A percentile compares a stretch with the other conserved stretches of the same genome.
Evolutionary conservation across 371 early-diverging fungal genomes (phyloP).

Genomic region (Circinella minor): DNA sequence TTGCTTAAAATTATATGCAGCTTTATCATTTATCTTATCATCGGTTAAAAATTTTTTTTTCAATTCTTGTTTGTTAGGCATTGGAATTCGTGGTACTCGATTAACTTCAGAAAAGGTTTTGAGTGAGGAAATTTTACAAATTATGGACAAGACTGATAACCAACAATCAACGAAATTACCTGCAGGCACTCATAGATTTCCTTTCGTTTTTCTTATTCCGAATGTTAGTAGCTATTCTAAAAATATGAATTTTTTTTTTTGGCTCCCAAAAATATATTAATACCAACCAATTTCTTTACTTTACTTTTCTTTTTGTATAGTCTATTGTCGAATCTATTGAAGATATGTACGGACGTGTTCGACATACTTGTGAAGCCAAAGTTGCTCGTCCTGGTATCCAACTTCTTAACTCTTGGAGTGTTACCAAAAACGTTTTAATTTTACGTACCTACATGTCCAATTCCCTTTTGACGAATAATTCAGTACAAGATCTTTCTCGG

Average conservation of each 20-base stretch:
- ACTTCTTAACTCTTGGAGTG: conserved; percentile 33
- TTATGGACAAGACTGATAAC: conserved; percentile 27
- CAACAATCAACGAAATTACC: conserved; percentile 24
- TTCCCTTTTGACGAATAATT: conserved; percentile 43
- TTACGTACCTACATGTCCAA: conserved; percentile 48
- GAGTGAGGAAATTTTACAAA: conserved; percentile 34
- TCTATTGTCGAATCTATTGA: conserved; percentile 45
- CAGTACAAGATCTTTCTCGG: conserved; percentile 38
- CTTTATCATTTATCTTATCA: conserved; percentile 3
- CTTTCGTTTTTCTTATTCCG: conserved; percentile 46
- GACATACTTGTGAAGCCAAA: conserved; percentile 40
- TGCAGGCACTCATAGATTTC: conserved; percentile 44
- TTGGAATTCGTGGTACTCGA: conserved; percentile 45
- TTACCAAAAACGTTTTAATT: conserved; percentile 36
- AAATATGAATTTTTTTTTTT: no score
- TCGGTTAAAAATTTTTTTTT: no score
- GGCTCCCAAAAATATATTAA: no score
- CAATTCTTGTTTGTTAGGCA: conserved; percentile 22
- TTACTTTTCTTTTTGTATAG: conserved; percentile 15
- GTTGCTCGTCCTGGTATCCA: conserved; percentile 42
- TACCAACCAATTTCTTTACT: no score
- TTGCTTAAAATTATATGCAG: background rate
- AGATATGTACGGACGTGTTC: conserved; percentile 48
- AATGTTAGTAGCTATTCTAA: conserved; percentile 41
- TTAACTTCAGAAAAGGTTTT: conserved; percentile 40